A percentile compares a stretch with the other conserved stretches of the same genome.
phyloP scores from a whole-genome alignment of 352 stramenopile species.

The Aphanomyces euteiches region DNA sequence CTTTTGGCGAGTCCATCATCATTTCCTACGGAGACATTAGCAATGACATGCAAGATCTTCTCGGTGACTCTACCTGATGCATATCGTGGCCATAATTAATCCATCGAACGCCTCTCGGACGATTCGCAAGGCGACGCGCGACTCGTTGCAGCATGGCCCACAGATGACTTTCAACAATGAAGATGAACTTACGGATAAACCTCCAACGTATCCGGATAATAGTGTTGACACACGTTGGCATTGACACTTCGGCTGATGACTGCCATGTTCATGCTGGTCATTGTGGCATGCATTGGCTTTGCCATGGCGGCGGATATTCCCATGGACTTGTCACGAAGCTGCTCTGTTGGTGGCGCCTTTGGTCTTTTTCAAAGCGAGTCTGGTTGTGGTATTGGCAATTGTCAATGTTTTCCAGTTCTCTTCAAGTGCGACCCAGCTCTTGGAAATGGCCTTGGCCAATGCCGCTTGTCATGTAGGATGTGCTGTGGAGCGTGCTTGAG shows the following conservation, averaged over 20 bases:
- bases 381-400: constrained; percentile 14
- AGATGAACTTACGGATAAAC: no score
- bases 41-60: constrained; percentile 6
- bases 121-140: not conserved
- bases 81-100: constrained; percentile 86
- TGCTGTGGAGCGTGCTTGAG: no score
- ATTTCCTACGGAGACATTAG: constrained; percentile 53
- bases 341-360: constrained; percentile 14
- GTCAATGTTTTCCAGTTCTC: constrained; percentile 19
- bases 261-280: no score
- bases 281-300: not conserved
- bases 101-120: constrained; percentile 25
- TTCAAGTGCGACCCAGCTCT: constrained; percentile 7
- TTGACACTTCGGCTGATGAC: not conserved
- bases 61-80: constrained; percentile 49
- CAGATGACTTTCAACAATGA: not conserved
- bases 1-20: constrained; percentile 70
- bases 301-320: constrained; percentile 14
- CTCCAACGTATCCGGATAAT: constrained; percentile 18
- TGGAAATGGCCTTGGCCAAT: constrained; percentile 20
- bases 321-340: constrained; percentile 8
- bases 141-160: constrained; percentile 25
- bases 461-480: constrained; percentile 5
- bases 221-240: not conserved
- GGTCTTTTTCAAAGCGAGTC: constrained; percentile 18